These are phyloP conservation scores for Globisporangium parvum DNA, from an alignment of 352 stramenopile genomes.

Conservation along the genomic window DNA sequence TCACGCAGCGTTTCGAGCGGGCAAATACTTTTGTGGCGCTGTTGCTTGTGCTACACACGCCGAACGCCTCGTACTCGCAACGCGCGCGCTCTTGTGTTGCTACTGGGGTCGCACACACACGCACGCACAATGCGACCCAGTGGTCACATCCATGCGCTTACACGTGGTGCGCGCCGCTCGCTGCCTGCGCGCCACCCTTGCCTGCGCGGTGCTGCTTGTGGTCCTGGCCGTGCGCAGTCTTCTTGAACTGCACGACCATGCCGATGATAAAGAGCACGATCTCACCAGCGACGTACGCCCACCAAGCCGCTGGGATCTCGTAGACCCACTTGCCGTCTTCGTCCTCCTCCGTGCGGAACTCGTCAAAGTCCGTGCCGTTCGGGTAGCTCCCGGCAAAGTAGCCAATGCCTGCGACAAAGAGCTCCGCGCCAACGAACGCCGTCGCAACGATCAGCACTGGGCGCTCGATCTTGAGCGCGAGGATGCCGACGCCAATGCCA, in stretches of 20 bases:
- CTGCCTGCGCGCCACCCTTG: background rate
- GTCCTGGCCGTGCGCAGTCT: slow-evolving; percentile 47
- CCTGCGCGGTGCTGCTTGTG: slow-evolving; percentile 26
- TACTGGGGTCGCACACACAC: background rate
- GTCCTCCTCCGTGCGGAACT: slow-evolving; percentile 19
- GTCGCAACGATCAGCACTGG: slow-evolving; percentile 50
- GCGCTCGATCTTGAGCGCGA: slow-evolving; percentile 45
- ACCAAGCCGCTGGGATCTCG: slow-evolving; percentile 62
- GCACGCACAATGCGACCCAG: background rate
- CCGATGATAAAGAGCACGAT: slow-evolving; percentile 53
- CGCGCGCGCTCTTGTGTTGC: background rate
- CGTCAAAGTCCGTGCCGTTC: slow-evolving; percentile 37
- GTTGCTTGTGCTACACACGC: too few relatives aligned
- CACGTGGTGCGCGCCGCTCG: background rate
- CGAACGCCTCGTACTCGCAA: too few relatives aligned
- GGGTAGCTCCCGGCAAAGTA: slow-evolving; percentile 57
- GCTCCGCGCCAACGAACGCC: slow-evolving; percentile 35
- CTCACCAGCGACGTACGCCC: slow-evolving; percentile 61
- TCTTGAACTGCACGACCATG: slow-evolving; percentile 53
- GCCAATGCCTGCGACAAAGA: slow-evolving; percentile 39
- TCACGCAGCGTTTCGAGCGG: too few relatives aligned
- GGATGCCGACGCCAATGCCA: slow-evolving; percentile 27
- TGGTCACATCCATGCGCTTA: background rate
- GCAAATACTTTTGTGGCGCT: too few relatives aligned
- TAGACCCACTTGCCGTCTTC: slow-evolving; percentile 45